phyloP scores from a whole-genome alignment of 2,329 filamentous ascomycete species.

The Didymosphaeria variabile region DNA sequence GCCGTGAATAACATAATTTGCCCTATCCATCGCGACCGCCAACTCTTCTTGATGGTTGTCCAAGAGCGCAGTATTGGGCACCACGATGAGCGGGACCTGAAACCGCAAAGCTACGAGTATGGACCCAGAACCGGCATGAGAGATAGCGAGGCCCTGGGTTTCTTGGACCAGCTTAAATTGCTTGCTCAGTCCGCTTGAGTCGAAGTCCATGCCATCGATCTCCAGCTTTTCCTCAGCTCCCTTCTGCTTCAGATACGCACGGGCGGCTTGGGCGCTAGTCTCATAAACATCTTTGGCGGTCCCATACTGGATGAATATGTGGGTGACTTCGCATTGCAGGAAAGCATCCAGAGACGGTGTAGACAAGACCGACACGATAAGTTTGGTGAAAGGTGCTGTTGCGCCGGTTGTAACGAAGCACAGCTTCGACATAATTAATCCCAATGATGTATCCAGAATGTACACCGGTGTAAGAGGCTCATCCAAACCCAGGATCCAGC shows the following conservation, averaged over 20 bases:
- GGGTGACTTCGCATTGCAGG: slow-evolving; percentile 68
- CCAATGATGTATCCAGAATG: background rate
- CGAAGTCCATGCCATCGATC: slow-evolving; percentile 73
- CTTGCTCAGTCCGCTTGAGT: slow-evolving; percentile 64
- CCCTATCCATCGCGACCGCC: slow-evolving; percentile 75
- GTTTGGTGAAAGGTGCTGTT: slow-evolving; percentile 80
- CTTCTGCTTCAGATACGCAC: slow-evolving; percentile 21
- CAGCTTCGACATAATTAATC: slow-evolving; percentile 47
- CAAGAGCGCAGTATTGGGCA: slow-evolving; percentile 82
- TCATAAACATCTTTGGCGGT: slow-evolving; percentile 67
- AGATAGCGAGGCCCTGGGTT: slow-evolving; percentile 78
- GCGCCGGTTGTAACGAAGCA: slow-evolving; percentile 94
- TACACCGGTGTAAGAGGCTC: background rate
- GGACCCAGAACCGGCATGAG: slow-evolving; percentile 90
- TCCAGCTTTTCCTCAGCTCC: slow-evolving; percentile 26
- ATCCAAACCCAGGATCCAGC: background rate
- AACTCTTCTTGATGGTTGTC: slow-evolving; percentile 93
- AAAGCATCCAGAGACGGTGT: slow-evolving; percentile 71
- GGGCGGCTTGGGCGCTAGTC: slow-evolving; percentile 25
- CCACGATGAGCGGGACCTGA: slow-evolving; percentile 81
- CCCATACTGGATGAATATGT: slow-evolving; percentile 83
- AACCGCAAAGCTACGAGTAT: slow-evolving; percentile 83
- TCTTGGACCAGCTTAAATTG: slow-evolving; percentile 67
- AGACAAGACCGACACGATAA: slow-evolving; percentile 73
- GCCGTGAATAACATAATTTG: slow-evolving; percentile 81